Conservation (phyloP, 1,284 basidiomycete species). For the Cutaneotrichosporon mucoides region DNA sequence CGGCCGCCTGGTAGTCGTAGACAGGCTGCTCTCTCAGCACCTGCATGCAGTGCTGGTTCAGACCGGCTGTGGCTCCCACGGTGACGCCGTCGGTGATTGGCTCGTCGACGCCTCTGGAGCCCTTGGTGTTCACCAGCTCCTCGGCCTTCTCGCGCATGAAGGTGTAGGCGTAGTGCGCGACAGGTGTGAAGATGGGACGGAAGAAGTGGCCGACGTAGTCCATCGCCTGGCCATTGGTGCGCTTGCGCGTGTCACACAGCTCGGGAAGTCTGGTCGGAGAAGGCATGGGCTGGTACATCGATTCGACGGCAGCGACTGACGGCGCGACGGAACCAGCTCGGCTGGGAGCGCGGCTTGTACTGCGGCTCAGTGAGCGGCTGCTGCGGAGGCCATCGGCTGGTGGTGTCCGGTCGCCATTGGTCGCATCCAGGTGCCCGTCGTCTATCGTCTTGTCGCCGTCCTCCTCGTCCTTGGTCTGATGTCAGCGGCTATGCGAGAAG, state of each 20-base stretch:
- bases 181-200: constrained; percentile 31
- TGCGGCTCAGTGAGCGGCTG: background rate
- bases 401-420: background rate
- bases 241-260: background rate
- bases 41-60: constrained; percentile 8
- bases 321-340: background rate
- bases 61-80: constrained; percentile 2
- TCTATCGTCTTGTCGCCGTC: background rate
- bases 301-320: background rate
- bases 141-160: constrained; percentile 14
- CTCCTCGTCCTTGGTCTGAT: background rate
- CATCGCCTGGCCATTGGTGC: constrained; percentile 31
- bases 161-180: constrained; percentile 28
- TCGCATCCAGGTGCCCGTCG: background rate
- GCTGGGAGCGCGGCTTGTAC: background rate
- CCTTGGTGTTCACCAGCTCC: background rate
- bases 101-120: background rate
- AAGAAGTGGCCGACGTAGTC: constrained; percentile 36
- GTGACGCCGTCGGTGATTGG: background rate
- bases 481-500: background rate
- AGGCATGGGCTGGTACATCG: background rate
- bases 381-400: background rate
- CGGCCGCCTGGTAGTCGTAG: constrained; percentile 1
- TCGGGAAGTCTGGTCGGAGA: background rate
- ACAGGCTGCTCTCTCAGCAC: constrained; percentile 2